Percentiles rank a stretch among this genome's conserved stretches.
phyloP scores from a whole-genome alignment of 768 basidiomycete species.

The Leccinum uliginosum region DNA sequence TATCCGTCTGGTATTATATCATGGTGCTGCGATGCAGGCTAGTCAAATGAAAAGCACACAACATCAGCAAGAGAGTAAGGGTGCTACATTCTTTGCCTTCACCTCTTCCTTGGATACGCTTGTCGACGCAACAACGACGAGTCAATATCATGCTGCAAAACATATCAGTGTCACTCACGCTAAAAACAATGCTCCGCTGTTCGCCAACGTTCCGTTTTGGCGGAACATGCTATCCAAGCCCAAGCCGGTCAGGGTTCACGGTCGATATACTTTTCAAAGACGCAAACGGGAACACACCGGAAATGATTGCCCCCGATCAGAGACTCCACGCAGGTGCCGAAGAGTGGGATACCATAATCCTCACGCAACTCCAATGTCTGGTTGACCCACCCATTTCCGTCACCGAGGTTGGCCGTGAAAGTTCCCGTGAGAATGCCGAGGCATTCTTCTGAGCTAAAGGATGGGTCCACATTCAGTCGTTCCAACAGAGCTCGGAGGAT shows the following conservation, averaged over 20 bases:
- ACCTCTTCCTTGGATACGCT: slow-evolving; percentile 50
- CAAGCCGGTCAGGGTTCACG: neutral
- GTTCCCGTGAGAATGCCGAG: slow-evolving; percentile 33
- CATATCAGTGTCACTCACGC: slow-evolving; percentile 36
- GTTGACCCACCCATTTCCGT: slow-evolving; percentile 41
- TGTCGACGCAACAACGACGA: neutral
- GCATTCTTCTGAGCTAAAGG: slow-evolving; percentile 38
- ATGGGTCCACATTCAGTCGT: neutral
- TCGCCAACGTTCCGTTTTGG: slow-evolving; percentile 53
- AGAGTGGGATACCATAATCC: slow-evolving; percentile 33
- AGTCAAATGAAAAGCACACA: neutral
- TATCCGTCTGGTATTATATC: slow-evolving; percentile 46
- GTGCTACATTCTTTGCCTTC: neutral
- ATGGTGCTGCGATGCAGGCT: slow-evolving; percentile 35
- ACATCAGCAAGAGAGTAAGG: neutral
- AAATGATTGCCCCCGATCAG: slow-evolving; percentile 47
- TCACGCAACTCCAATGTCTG: slow-evolving; percentile 43
- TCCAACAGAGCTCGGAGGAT: no score
- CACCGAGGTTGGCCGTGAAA: slow-evolving; percentile 43
- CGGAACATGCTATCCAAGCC: slow-evolving; percentile 37
- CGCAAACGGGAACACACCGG: slow-evolving; percentile 27
- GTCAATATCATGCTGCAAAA: neutral
- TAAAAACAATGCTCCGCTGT: slow-evolving; percentile 51
- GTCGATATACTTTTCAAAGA: neutral
- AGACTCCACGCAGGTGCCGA: slow-evolving; percentile 46